Base-by-base conservation (phyloP, 768 basidiomycete genomes). In the Agrocybe pediades region DNA sequence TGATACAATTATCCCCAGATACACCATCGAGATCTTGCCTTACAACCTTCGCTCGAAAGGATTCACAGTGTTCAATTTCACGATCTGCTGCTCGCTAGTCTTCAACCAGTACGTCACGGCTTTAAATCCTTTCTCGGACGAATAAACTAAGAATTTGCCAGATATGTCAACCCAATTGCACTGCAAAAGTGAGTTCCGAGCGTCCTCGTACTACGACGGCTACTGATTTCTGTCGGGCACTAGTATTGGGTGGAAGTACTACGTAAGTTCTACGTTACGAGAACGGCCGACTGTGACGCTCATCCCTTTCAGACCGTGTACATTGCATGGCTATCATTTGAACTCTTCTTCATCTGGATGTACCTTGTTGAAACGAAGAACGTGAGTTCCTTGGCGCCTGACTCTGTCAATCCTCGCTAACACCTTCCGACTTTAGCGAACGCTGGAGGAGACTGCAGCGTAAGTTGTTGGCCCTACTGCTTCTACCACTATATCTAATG, bases 181-280 rank as follows among this genome's bases (percentile, higher is more conserved):
- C 70, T 86, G 75, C 56, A 60, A 44, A 59, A 59, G 66, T 68
- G 49, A 58, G 66, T 58, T 20, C n/a, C 15, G 16, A 7, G 5
- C n/a, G 16, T 20, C 40, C 3, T 36, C 7, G 13, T n/a, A 16
- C 25, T 4, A 16, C 2, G 6, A 5, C 21, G 6, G 24, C 21
- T 15, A 17, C 19, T 6, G 24, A 7, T 19, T 15, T 30, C 9
- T 29, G 20, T 45, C 24, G 11, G 26, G 9, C 25, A 21, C 15
- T 29, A 62, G 60, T 24, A 64, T 87, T 44, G 76, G 69, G 50
- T 87, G 86, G 85, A 85, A 83, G 60, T 87, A 86, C 70, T 86
- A 83, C 60, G 80, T 84, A 61, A 55, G 64, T 47, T 26, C 19
- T 27, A 27, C 20, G 8, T 13, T 9, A 2, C 16, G 11, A 6